These are phyloP conservation scores for Harrya chromipes DNA, from an alignment of 768 basidiomycete genomes.

Conservation along the genomic window DNA sequence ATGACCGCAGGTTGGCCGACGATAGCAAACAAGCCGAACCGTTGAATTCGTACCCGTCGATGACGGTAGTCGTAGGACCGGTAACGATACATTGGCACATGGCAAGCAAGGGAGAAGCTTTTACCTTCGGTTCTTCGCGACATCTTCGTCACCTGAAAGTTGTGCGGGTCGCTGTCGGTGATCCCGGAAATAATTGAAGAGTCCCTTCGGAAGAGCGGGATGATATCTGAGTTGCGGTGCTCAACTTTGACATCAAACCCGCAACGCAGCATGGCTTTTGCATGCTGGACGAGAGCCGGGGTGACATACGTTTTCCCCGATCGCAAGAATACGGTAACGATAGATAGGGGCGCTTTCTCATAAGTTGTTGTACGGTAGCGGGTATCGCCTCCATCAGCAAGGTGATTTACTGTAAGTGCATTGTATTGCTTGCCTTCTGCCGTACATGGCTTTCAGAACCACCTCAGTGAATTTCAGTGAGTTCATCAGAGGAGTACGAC, in stretches of 20 bases:
- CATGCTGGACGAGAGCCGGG: slow-evolving; percentile 4
- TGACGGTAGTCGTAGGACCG: not conserved
- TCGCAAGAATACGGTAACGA: slow-evolving; percentile 9
- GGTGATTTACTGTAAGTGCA: not conserved
- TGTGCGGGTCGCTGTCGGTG: slow-evolving; percentile 5
- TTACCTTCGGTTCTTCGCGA: slow-evolving; percentile 3
- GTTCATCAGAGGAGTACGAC: slow-evolving; percentile 14
- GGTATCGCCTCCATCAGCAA: slow-evolving; percentile 7
- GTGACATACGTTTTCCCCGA: slow-evolving; percentile 21
- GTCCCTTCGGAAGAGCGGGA: not conserved
- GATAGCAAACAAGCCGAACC: not conserved
- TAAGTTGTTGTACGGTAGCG: not conserved
- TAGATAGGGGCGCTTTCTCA: not conserved
- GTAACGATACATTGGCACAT: slow-evolving; percentile 4
- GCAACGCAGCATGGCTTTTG: not conserved
- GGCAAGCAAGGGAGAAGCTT: slow-evolving; percentile 1
- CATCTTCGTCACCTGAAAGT: slow-evolving; percentile 18
- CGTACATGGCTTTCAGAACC: slow-evolving; percentile 19
- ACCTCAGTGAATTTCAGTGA: slow-evolving; percentile 11
- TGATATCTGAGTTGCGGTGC: not conserved
- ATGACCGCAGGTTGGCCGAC: slow-evolving; percentile 2
- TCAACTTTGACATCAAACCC: not conserved
- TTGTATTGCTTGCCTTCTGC: slow-evolving; percentile 2
- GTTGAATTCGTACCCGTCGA: slow-evolving; percentile 4
- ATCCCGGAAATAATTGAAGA: slow-evolving; percentile 2